These are phyloP conservation scores for Aplosporella prunicola DNA, from an alignment of 2,329 filamentous ascomycete species.

Conservation along the genomic window DNA sequence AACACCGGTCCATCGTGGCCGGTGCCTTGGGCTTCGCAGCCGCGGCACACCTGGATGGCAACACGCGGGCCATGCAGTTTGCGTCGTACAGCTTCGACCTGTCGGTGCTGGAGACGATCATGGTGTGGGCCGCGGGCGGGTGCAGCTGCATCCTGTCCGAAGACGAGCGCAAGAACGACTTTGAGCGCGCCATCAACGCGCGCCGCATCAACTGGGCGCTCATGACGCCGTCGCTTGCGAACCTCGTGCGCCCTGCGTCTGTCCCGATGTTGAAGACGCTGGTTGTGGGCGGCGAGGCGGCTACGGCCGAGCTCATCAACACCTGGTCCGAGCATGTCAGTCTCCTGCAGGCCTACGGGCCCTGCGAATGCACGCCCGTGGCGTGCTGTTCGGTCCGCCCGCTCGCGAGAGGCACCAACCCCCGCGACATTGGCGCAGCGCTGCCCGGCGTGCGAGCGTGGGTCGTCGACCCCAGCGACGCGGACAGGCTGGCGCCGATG, in stretches of 20 bases:
- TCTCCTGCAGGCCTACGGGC: slow-evolving; percentile 1
- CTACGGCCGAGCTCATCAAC: slow-evolving; percentile 8
- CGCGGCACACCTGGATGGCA: slow-evolving; percentile 12
- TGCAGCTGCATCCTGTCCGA: slow-evolving; percentile 33
- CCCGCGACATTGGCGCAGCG: not conserved
- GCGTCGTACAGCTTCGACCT: slow-evolving; percentile 31
- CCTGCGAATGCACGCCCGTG: not conserved
- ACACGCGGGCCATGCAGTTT: slow-evolving; percentile 30
- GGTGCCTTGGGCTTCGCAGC: slow-evolving; percentile 11
- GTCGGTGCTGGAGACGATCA: slow-evolving; percentile 27
- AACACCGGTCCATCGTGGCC: slow-evolving; percentile 21
- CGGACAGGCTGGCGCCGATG: slow-evolving; percentile 23
- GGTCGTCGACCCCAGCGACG: slow-evolving; percentile 25
- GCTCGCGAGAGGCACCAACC: not conserved
- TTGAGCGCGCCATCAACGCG: slow-evolving; percentile 16
- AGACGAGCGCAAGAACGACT: slow-evolving; percentile 30
- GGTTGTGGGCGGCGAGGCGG: slow-evolving; percentile 25
- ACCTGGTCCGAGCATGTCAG: not conserved
- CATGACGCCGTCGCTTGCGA: slow-evolving; percentile 29
- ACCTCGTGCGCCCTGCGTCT: slow-evolving; percentile 28
- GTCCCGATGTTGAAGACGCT: slow-evolving; percentile 33
- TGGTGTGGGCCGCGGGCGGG: slow-evolving; percentile 23
- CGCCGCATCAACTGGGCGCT: slow-evolving; percentile 22
- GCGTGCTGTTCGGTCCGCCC: slow-evolving; percentile 14
- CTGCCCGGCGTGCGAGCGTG: slow-evolving; percentile 12